Evolutionary conservation across 768 basidiomycete genomes (phyloP).

Genomic region (Phlebiopsis gigantea): DNA sequence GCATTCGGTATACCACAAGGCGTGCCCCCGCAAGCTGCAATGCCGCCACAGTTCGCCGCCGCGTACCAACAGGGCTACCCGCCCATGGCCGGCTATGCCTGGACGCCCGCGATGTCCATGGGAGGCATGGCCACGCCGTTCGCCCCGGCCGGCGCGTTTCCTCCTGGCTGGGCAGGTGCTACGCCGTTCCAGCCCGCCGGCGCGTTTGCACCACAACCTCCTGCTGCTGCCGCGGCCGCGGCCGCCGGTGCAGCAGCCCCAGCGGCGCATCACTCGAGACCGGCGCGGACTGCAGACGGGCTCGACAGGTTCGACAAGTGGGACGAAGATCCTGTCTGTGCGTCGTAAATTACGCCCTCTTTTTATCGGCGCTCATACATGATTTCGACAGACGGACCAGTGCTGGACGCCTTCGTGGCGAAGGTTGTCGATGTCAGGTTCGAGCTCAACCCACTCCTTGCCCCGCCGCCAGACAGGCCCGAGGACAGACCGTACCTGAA

Average conservation of each 20-base stretch:
- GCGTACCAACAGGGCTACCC: background rate
- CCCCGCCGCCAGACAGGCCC: constrained; percentile 34
- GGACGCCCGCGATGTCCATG: background rate
- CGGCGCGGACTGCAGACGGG: constrained; percentile 24
- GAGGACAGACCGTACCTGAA: constrained; percentile 46
- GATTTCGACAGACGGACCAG: constrained; percentile 53
- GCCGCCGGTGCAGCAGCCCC: constrained; percentile 1
- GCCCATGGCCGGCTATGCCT: background rate
- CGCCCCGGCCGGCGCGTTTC: background rate
- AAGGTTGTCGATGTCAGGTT: constrained; percentile 43
- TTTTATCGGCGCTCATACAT: background rate
- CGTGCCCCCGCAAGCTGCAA: background rate
- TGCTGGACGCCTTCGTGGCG: constrained; percentile 55
- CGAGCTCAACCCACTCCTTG: constrained; percentile 57
- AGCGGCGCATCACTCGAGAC: constrained; percentile 10
- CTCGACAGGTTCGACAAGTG: constrained; percentile 31
- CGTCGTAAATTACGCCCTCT: constrained; percentile 20
- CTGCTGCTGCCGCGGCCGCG: constrained; percentile 1
- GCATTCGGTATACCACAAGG: constrained; percentile 19
- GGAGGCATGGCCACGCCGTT: constrained; percentile 4
- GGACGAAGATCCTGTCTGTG: constrained; percentile 38
- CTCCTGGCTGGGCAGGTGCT: constrained; percentile 1
- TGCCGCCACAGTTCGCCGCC: constrained; percentile 3
- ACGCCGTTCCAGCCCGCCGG: constrained; percentile 3
- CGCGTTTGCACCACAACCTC: constrained; percentile 3